These are phyloP conservation scores for Baeospora myosura DNA, from an alignment of 1,284 basidiomycete genomes.

Conservation along the genomic window DNA sequence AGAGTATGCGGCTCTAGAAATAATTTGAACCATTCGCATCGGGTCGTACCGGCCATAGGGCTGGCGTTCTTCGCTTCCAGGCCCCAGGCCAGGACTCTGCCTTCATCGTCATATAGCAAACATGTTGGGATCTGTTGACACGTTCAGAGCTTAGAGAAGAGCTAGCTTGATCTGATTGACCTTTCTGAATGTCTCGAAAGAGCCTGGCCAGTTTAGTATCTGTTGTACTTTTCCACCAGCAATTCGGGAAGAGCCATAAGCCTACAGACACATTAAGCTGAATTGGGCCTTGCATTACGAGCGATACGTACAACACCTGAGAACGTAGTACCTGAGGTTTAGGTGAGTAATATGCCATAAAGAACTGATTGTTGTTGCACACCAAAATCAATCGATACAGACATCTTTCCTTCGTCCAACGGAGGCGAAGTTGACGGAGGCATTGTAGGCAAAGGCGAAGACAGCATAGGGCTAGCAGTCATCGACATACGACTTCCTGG, in stretches of 20 bases:
- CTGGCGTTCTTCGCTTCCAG: constrained; percentile 72
- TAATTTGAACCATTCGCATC: constrained; percentile 49
- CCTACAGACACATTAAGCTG: constrained; percentile 30
- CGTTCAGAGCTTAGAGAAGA: background rate
- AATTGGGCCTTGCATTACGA: background rate
- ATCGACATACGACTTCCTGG: constrained; percentile 27
- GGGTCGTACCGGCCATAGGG: constrained; percentile 52
- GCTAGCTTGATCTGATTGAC: constrained; percentile 19
- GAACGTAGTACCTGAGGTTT: constrained; percentile 63
- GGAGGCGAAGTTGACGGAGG: constrained; percentile 18
- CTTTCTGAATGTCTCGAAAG: constrained; percentile 73
- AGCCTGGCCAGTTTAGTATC: constrained; percentile 73
- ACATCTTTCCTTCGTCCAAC: constrained; percentile 58
- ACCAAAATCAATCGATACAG: constrained; percentile 77
- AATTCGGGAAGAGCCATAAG: constrained; percentile 76
- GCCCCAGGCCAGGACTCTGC: constrained; percentile 69
- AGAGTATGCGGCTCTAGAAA: constrained; percentile 73
- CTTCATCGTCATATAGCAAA: constrained; percentile 63
- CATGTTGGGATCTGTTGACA: constrained; percentile 57
- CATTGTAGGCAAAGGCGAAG: constrained; percentile 18
- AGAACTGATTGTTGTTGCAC: constrained; percentile 9
- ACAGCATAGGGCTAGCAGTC: constrained; percentile 17
- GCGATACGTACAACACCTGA: constrained; percentile 63
- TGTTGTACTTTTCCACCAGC: constrained; percentile 70
- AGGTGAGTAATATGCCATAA: constrained; percentile 10